Evolutionary conservation across 805 yeast species (phyloP).

Genomic region (Hanseniaspora guilliermondii): DNA sequence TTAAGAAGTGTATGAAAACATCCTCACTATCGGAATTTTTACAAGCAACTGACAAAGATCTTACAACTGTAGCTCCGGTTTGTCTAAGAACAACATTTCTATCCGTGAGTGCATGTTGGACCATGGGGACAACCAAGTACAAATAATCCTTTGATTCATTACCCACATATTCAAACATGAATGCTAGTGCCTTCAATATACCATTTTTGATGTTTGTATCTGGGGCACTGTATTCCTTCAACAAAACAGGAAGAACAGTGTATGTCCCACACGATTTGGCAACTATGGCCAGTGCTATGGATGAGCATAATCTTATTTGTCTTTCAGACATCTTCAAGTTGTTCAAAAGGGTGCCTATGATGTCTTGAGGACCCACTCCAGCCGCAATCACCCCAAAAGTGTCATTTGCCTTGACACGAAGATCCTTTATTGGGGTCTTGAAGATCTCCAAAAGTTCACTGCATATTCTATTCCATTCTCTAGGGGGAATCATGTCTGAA

Average conservation of each 20-base stretch:
- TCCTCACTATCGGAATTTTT: conserved; percentile 66
- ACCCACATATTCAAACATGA: conserved; percentile 84
- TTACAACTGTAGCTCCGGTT: conserved; percentile 80
- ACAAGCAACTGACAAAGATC: conserved; percentile 70
- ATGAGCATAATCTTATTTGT: conserved; percentile 90
- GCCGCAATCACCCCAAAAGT: conserved; percentile 85
- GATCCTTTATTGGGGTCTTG: conserved; percentile 62
- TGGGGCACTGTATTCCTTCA: conserved; percentile 90
- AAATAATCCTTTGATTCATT: conserved; percentile 69
- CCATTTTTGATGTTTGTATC: conserved; percentile 93
- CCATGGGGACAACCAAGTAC: conserved; percentile 60
- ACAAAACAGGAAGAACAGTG: conserved; percentile 82
- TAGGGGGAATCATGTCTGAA: conserved; percentile 71
- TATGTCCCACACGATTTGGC: conserved; percentile 89
- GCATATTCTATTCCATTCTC: conserved; percentile 96
- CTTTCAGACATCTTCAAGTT: conserved; percentile 88
- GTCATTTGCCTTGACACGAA: conserved; percentile 72
- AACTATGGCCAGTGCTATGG: conserved; percentile 94
- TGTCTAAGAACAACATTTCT: conserved; percentile 89
- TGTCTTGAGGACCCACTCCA: conserved; percentile 94
- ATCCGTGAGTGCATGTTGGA: conserved; percentile 83
- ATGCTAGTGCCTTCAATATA: conserved; percentile 77
- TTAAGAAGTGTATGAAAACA: conserved; percentile 70
- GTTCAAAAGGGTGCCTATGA: conserved; percentile 66
- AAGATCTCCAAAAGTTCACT: conserved; percentile 82